These are phyloP conservation scores for Lathyrus oleraceus DNA, from an alignment of 306 rosid genomes.

Conservation along the genomic window DNA sequence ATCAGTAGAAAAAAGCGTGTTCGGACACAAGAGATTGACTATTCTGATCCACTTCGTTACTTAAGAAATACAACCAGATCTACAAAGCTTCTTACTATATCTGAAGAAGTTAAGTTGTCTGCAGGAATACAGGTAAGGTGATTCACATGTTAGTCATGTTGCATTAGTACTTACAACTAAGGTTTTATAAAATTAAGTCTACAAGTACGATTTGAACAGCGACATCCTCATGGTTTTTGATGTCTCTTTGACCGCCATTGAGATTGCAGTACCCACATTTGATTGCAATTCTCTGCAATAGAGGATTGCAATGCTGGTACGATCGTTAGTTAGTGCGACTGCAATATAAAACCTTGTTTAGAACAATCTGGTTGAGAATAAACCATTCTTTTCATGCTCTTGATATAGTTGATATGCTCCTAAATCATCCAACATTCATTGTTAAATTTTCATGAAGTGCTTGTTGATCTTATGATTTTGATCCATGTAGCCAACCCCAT, in stretches of 20 bases:
- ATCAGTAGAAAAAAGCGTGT: constrained; percentile 67
- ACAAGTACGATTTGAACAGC: neutral
- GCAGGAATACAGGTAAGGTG: constrained; percentile 89
- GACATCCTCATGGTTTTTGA: neutral
- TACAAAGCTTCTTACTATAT: constrained; percentile 70
- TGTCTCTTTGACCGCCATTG: neutral
- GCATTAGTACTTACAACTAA: constrained; percentile 24
- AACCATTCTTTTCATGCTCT: constrained; percentile 6
- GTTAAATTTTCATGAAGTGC: constrained; percentile 26
- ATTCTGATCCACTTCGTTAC: constrained; percentile 83
- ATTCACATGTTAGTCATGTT: constrained; percentile 22
- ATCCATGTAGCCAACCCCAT: too few relatives aligned
- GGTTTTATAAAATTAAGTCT: neutral
- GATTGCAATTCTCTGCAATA: neutral
- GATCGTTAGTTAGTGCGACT: neutral
- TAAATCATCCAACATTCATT: constrained; percentile 21
- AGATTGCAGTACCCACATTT: neutral
- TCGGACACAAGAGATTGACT: constrained; percentile 70
- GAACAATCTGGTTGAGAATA: constrained; percentile 20
- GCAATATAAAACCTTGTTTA: neutral
- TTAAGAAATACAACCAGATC: constrained; percentile 70
- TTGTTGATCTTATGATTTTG: constrained; percentile 13
- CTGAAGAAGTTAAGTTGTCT: constrained; percentile 78
- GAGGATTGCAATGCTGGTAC: neutral
- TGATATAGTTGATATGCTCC: constrained; percentile 29